Evolutionary conservation across 1,284 basidiomycete species (phyloP), one percentile per base, ranked within the genome.

Genomic region (Cystobasidium slooffiae): DNA sequence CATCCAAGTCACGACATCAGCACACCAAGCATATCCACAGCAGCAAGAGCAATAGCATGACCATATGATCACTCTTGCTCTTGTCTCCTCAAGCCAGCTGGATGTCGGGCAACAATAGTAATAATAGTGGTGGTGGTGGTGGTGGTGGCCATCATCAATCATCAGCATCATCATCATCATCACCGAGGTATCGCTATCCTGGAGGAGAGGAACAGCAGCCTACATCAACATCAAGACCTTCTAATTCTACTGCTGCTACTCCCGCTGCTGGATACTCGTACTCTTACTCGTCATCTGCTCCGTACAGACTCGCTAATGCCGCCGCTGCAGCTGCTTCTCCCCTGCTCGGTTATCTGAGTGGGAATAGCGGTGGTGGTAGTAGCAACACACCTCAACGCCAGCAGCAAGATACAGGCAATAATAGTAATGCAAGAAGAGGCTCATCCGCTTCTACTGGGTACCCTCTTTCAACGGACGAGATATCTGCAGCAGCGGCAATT

Each of bases 311-410:
- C 22, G 69, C 69, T 37, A 72, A 72, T 41, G 69, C 69, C 20
- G 69, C 69, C 6, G 69, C 61, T 39, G 51, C 59, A 24, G 69
- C 69, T 14, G 69, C 69, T 39, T 61, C 56, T 16, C 69, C 69
- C 14, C 41, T 72, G 39, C 61, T 72, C 1, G 69, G 69, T 39
- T 72, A 72, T 41, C 61, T 72, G 22, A 68, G 67, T 31, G 53
- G 31, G 31, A 31, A 31, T 31, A 31, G 31, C 31, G 31, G 31
- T 31, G 31, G 2, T 31, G 31, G 31, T 2, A 31, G 31, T 31
- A 31, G 68, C 56, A 47, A 62, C 41, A 14, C 12, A 12, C n/a
- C 5, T 37, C 44, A 43, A 12, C 22, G 31, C 37, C 51, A 46
- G 20, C 39, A 56, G 52, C 65, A 52, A 14, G 24, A 43, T n/a